Percentiles rank a stretch among this genome's conserved stretches.
Evolutionary conservation across 305 asterid species (phyloP).

Genomic region (Fraxinus ornus): DNA sequence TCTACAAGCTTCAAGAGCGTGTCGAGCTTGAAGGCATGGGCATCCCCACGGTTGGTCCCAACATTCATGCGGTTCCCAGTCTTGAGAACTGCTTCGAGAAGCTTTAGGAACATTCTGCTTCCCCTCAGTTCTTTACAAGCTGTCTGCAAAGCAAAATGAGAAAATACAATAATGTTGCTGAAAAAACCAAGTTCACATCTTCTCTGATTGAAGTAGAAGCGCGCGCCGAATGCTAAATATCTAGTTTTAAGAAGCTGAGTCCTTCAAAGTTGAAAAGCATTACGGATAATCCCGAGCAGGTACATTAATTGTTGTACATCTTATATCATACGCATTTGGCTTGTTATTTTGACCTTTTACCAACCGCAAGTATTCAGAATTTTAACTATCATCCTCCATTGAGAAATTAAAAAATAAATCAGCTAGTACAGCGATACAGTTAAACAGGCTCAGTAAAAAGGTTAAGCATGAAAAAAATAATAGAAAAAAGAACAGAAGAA

Average conservation of each 20-base stretch:
- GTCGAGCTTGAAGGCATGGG: slow-evolving; percentile 84
- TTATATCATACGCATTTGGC: not conserved
- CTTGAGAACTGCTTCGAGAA: slow-evolving; percentile 84
- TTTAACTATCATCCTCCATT: not conserved
- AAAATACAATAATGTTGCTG: not conserved
- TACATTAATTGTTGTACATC: not conserved
- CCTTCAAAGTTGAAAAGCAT: not conserved
- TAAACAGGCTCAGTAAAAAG: not conserved
- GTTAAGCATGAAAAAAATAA: not conserved
- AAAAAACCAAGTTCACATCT: not conserved
- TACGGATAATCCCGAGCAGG: not conserved
- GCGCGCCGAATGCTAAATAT: not conserved
- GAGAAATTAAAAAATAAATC: not conserved
- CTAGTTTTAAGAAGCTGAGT: not conserved
- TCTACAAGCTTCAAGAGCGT: slow-evolving; percentile 78
- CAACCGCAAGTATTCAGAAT: not conserved
- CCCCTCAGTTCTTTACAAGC: slow-evolving; percentile 80
- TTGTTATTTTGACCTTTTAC: not conserved
- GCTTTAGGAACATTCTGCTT: slow-evolving; percentile 77
- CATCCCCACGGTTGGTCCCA: slow-evolving; percentile 84
- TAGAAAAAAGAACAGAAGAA: not conserved
- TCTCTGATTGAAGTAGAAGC: not conserved
- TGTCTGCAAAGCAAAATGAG: slow-evolving; percentile 36
- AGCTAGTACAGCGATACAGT: not conserved
- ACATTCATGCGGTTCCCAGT: slow-evolving; percentile 82